phyloP scores from a whole-genome alignment of 1,284 basidiomycete species.

The Sporisorium graminicola region DNA sequence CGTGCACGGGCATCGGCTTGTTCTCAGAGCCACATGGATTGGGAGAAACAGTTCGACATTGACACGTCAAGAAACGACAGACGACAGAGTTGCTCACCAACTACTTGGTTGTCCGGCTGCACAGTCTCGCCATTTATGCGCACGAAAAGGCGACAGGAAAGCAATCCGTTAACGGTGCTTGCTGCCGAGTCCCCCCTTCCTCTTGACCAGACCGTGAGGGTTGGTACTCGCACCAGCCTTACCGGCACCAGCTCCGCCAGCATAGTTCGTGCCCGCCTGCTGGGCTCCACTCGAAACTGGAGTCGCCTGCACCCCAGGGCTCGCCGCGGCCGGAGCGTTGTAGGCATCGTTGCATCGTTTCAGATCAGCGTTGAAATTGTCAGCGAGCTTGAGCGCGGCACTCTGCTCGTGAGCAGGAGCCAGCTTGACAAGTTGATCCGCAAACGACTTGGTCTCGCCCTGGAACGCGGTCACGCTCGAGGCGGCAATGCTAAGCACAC shows the following conservation, averaged over 20 bases:
- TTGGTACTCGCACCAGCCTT: background rate
- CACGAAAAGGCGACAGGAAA: background rate
- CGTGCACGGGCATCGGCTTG: background rate
- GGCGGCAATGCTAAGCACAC: background rate
- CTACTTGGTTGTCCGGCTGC: too few species aligned
- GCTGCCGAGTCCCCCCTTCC: background rate
- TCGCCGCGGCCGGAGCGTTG: background rate
- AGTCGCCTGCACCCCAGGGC: background rate
- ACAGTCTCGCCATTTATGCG: background rate
- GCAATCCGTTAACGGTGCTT: background rate
- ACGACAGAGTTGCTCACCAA: too few species aligned
- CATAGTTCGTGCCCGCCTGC: background rate
- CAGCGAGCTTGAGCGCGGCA: conserved; percentile 5
- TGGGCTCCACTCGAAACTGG: background rate
- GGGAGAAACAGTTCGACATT: too few species aligned
- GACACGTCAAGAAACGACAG: too few species aligned
- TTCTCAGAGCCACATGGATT: background rate
- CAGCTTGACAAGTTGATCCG: conserved; percentile 13
- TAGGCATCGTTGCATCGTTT: conserved; percentile 5
- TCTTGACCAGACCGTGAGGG: background rate
- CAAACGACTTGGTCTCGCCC: background rate
- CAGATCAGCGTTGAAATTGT: conserved; percentile 12
- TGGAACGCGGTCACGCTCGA: conserved; percentile 15
- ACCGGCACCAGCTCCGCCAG: background rate
- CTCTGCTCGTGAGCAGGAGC: conserved; percentile 11